Evolutionary conservation across 2,329 filamentous ascomycete species (phyloP).

Genomic region (Karstenula rhodostoma): DNA sequence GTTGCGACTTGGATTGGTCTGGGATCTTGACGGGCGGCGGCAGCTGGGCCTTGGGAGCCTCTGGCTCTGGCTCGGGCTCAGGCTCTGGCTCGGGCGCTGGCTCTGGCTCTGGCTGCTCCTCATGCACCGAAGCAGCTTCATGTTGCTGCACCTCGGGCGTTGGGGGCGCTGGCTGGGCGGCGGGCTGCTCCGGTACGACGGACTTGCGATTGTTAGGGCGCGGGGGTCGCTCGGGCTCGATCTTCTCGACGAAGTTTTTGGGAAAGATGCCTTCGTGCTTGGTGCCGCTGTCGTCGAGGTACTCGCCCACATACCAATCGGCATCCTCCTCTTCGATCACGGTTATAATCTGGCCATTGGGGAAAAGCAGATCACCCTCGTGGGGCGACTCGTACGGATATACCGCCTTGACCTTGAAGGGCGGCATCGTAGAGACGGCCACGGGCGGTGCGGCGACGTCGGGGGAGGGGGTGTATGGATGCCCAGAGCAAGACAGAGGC

Average conservation of each 20-base stretch:
- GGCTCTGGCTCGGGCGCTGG: too few relatives aligned
- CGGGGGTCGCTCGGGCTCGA: constrained; percentile 88
- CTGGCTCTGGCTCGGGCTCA: constrained; percentile 43
- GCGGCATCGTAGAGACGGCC: constrained; percentile 34
- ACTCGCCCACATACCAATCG: constrained; percentile 94
- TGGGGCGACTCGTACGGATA: constrained; percentile 94
- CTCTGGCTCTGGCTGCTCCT: constrained; percentile 40
- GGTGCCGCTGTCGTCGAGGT: constrained; percentile 75
- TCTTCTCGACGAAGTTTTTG: constrained; percentile 96
- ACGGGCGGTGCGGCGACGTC: constrained; percentile 11
- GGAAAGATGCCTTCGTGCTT: constrained; percentile 90
- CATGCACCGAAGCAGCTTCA: constrained; percentile 28
- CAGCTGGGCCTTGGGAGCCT: constrained; percentile 49
- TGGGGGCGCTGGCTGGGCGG: constrained; percentile 37
- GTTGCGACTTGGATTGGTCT: constrained; percentile 32
- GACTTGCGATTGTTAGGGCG: constrained; percentile 74
- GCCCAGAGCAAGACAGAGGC: constrained; percentile 9
- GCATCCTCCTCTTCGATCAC: constrained; percentile 91
- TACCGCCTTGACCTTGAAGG: constrained; percentile 92
- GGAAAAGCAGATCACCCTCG: constrained; percentile 92
- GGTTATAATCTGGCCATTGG: constrained; percentile 86
- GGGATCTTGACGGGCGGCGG: constrained; percentile 46
- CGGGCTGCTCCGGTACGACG: constrained; percentile 45
- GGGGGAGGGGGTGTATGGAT: constrained; percentile 10
- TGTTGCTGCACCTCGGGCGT: constrained; percentile 42